Conservation (phyloP, 495 filamentous ascomycete genomes). For the Penicillium silybi region DNA sequence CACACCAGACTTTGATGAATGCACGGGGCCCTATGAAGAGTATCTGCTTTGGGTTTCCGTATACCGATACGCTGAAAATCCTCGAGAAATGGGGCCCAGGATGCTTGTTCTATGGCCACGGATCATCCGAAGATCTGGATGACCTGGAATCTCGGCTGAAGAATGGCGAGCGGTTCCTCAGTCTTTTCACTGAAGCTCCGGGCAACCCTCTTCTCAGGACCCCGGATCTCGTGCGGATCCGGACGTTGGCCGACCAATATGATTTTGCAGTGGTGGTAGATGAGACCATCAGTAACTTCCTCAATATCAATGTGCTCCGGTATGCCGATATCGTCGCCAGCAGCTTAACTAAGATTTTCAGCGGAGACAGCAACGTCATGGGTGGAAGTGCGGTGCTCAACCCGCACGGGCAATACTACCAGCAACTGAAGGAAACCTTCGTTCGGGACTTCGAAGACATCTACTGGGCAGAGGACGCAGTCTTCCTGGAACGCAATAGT, state of each 20-base stretch:
- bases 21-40: conserved; percentile 41
- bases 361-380: conserved; percentile 97
- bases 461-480: conserved; percentile 87
- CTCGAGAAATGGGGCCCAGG: conserved; percentile 93
- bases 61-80: conserved; percentile 94
- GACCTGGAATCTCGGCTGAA: conserved; percentile 72
- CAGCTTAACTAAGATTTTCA: conserved; percentile 95
- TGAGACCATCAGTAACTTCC: conserved; percentile 93
- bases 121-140: conserved; percentile 76
- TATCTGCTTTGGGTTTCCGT: conserved; percentile 68
- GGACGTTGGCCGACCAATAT: conserved; percentile 72
- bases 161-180: conserved; percentile 73
- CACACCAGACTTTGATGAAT: conserved; percentile 67
- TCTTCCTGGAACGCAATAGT: conserved; percentile 95
- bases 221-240: conserved; percentile 78
- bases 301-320: conserved; percentile 89
- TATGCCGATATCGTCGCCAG: conserved; percentile 88
- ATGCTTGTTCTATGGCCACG: conserved; percentile 85
- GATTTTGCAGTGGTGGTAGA: conserved; percentile 90
- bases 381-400: conserved; percentile 87
- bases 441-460: conserved; percentile 74
- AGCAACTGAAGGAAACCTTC: conserved; percentile 57
- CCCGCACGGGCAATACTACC: conserved; percentile 70
- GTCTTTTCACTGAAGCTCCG: conserved; percentile 91
- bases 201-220: conserved; percentile 85